phyloP scores from a whole-genome alignment of 352 stramenopile genomes.

The Phytophthora meadii region DNA sequence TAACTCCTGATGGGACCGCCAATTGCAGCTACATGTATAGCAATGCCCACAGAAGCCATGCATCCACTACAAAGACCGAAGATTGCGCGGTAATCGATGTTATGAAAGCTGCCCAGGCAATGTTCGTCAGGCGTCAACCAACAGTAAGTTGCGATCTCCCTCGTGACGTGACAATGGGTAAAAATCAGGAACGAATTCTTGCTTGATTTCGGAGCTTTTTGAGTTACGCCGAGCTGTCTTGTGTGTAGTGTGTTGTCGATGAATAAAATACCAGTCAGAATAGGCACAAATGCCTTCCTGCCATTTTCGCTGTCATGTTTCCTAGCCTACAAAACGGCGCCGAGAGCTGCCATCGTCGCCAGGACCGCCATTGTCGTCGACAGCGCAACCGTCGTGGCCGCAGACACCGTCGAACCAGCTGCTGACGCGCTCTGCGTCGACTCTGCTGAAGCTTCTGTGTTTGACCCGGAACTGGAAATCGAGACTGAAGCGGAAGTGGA shows the following conservation, averaged over 20 bases:
- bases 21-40: too few relatives aligned
- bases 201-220: slow-evolving; percentile 5
- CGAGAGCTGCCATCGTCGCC: slow-evolving; percentile 10
- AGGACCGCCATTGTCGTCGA: slow-evolving; percentile 11
- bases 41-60: too few relatives aligned
- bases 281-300: background rate
- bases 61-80: too few relatives aligned
- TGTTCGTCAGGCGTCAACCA: too few relatives aligned
- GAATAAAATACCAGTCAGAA: slow-evolving; percentile 39
- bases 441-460: slow-evolving; percentile 10
- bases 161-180: background rate
- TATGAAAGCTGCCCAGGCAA: too few relatives aligned
- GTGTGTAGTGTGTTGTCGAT: slow-evolving; percentile 22
- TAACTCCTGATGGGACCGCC: too few relatives aligned
- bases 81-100: too few relatives aligned
- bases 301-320: slow-evolving; percentile 11
- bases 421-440: slow-evolving; percentile 20
- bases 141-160: too few relatives aligned
- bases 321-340: slow-evolving; percentile 29
- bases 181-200: background rate
- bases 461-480: slow-evolving; percentile 6
- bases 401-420: slow-evolving; percentile 16
- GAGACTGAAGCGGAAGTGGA: slow-evolving; percentile 8
- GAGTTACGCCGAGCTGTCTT: slow-evolving; percentile 15
- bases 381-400: slow-evolving; percentile 11